phyloP scores from a whole-genome alignment of 208 protist species.

The Crithidia sp. region DNA sequence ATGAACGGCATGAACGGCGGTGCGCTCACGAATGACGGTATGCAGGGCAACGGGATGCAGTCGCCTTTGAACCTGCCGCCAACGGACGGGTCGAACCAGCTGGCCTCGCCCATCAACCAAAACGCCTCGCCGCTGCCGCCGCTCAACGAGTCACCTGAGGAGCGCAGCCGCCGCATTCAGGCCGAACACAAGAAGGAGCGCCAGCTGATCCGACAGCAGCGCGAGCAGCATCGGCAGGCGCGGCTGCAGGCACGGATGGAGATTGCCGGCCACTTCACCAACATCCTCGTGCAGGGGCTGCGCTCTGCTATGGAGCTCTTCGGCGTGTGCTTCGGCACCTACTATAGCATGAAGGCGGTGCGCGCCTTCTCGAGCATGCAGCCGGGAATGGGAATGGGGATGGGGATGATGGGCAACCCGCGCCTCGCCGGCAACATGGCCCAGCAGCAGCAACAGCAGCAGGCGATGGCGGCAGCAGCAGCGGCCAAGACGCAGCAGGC shows the following conservation, averaged over 20 bases:
- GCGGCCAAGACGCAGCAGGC: constrained; percentile 11
- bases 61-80: constrained; percentile 19
- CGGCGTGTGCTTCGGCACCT: constrained; percentile 84
- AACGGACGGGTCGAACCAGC: constrained; percentile 21
- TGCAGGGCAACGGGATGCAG: constrained; percentile 13
- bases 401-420: constrained; percentile 35
- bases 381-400: constrained; percentile 33
- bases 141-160: constrained; percentile 62
- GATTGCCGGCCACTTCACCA: constrained; percentile 71
- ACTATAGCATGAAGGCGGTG: constrained; percentile 87
- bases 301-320: constrained; percentile 83
- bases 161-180: constrained; percentile 62
- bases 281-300: constrained; percentile 80
- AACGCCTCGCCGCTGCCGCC: constrained; percentile 36
- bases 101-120: constrained; percentile 52
- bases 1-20: constrained; percentile 7
- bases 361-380: constrained; percentile 65
- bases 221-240: constrained; percentile 69
- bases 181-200: constrained; percentile 64
- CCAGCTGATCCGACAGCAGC: constrained; percentile 70
- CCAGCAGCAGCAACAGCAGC: constrained; percentile 26
- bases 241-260: constrained; percentile 79
- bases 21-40: constrained; percentile 13
- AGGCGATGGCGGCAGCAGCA: constrained; percentile 3
- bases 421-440: constrained; percentile 3